These are phyloP conservation scores for Ophiostoma ips DNA, from an alignment of 2,329 filamentous ascomycete genomes.

Conservation along the genomic window DNA sequence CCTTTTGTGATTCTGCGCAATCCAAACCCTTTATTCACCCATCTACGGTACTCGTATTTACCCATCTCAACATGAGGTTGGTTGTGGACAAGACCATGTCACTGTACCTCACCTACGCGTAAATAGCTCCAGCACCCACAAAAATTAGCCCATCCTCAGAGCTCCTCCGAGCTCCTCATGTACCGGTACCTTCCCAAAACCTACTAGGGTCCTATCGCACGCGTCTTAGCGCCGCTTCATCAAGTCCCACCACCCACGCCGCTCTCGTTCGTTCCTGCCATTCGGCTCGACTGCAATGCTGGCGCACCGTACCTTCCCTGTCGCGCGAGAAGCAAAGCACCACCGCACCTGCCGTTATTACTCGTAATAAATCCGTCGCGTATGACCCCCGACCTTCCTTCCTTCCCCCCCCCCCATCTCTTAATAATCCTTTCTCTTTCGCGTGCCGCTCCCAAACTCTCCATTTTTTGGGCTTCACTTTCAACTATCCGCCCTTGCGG, in stretches of 20 bases:
- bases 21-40: too few species aligned
- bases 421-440: neutral
- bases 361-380: too few species aligned
- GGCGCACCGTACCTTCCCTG: neutral
- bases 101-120: constrained; percentile 4
- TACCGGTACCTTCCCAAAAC: constrained; percentile 1
- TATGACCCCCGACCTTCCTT: neutral
- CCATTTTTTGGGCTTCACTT: neutral
- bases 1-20: too few species aligned
- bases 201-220: constrained; percentile 1
- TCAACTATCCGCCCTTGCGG: neutral
- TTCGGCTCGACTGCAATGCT: neutral
- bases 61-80: neutral
- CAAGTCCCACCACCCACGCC: too few species aligned
- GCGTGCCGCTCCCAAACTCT: neutral
- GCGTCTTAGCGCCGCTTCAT: constrained; percentile 3
- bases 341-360: neutral
- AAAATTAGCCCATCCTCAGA: neutral
- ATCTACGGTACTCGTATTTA: too few species aligned
- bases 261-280: neutral
- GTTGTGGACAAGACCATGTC: neutral
- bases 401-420: neutral
- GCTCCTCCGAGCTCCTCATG: too few species aligned
- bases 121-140: too few species aligned
- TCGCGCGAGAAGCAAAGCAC: constrained; percentile 4